phyloP scores from a whole-genome alignment of 1,284 basidiomycete genomes.

The Leccinum pallidistipes region DNA sequence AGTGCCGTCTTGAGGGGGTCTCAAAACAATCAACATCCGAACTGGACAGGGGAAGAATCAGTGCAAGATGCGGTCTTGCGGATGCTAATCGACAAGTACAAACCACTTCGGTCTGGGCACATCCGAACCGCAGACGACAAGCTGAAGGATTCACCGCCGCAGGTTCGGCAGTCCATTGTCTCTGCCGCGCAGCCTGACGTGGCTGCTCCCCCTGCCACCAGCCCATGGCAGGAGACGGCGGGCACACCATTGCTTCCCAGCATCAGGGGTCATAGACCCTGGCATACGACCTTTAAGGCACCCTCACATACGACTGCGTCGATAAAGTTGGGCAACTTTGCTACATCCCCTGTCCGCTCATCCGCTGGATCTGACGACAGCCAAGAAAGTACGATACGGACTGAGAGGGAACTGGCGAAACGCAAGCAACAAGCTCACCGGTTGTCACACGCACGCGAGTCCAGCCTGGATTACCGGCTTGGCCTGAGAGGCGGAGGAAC shows the following conservation, averaged over 20 bases:
- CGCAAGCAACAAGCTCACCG: slow-evolving; percentile 54
- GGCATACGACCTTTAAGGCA: slow-evolving; percentile 66
- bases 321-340: slow-evolving; percentile 51
- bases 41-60: slow-evolving; percentile 79
- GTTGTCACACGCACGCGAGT: slow-evolving; percentile 67
- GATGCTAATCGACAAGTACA: slow-evolving; percentile 87
- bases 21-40: slow-evolving; percentile 42
- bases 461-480: slow-evolving; percentile 73
- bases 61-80: slow-evolving; percentile 73
- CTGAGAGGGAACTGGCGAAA: slow-evolving; percentile 54
- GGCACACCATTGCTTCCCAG: slow-evolving; percentile 52
- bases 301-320: slow-evolving; percentile 55
- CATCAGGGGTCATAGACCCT: slow-evolving; percentile 59
- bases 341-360: slow-evolving; percentile 28
- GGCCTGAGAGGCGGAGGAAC: slow-evolving; percentile 45
- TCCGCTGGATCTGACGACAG: slow-evolving; percentile 35
- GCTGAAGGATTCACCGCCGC: slow-evolving; percentile 52
- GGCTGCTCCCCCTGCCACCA: slow-evolving; percentile 2
- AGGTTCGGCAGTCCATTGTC: slow-evolving; percentile 19
- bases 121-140: slow-evolving; percentile 74
- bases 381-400: slow-evolving; percentile 51
- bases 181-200: neutral
- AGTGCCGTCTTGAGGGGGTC: neutral
- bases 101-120: slow-evolving; percentile 66
- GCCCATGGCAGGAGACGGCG: slow-evolving; percentile 22